Conservation (phyloP, 371 early-diverging fungal genomes). For the Capillidium rhysosporum region DNA sequence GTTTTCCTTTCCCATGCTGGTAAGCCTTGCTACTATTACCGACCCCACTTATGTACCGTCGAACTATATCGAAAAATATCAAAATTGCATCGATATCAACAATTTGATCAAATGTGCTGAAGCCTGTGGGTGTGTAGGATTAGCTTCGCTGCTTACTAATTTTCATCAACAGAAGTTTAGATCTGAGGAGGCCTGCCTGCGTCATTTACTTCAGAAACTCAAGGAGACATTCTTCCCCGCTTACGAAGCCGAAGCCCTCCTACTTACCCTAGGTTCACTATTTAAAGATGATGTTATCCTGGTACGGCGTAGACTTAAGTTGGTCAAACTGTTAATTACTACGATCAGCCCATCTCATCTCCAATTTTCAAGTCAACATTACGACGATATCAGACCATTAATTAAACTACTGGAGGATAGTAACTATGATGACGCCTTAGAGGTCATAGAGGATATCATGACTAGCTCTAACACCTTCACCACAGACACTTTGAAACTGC, state of each 20-base stretch:
- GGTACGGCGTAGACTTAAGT: conserved; percentile 33
- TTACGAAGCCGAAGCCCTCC: conserved; percentile 32
- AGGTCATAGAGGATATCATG: conserved; percentile 1
- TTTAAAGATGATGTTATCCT: conserved; percentile 37
- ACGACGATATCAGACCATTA: conserved; percentile 8
- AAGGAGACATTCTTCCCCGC: conserved; percentile 40
- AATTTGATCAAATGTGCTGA: conserved; percentile 30
- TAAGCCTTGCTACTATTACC: conserved; percentile 8
- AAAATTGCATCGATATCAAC: conserved; percentile 19
- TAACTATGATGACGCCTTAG: not conserved
- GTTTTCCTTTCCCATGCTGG: not conserved
- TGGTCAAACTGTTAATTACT: conserved; percentile 41
- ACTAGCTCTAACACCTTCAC: not conserved
- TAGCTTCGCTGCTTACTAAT: conserved; percentile 30
- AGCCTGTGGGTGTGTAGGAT: conserved; percentile 18
- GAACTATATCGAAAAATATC: too few relatives aligned
- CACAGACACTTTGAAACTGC: not conserved
- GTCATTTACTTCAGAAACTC: conserved; percentile 34
- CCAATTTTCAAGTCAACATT: conserved; percentile 15
- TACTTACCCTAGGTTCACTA: conserved; percentile 38
- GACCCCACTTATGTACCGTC: conserved; percentile 8
- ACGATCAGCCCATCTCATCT: conserved; percentile 18
- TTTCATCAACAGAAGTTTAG: conserved; percentile 45
- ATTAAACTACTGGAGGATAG: not conserved
- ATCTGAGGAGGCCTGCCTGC: conserved; percentile 45